Conservation (phyloP, 169 alveolate genomes). For the Cardiosporidium cionae region DNA sequence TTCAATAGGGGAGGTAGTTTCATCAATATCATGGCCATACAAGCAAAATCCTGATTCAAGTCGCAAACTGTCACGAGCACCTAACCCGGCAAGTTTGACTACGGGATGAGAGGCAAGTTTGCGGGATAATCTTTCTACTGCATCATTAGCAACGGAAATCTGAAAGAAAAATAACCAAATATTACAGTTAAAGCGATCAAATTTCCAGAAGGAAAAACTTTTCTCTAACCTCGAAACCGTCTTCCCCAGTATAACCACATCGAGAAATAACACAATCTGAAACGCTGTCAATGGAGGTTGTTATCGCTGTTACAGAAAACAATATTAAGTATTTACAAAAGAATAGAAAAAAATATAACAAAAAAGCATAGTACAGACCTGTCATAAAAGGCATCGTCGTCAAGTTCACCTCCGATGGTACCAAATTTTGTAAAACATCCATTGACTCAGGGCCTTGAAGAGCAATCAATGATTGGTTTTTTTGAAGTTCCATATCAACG, state of each 20-base stretch:
- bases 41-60: slow-evolving; percentile 73
- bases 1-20: slow-evolving; percentile 53
- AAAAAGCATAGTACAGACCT: background rate
- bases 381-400: slow-evolving; percentile 38
- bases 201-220: background rate
- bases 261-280: slow-evolving; percentile 39
- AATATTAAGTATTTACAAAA: background rate
- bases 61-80: slow-evolving; percentile 72
- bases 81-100: slow-evolving; percentile 57
- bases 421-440: slow-evolving; percentile 22
- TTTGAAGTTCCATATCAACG: background rate
- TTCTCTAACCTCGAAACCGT: slow-evolving; percentile 66
- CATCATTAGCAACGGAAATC: slow-evolving; percentile 1
- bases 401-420: slow-evolving; percentile 18
- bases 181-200: background rate
- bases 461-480: slow-evolving; percentile 46
- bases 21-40: slow-evolving; percentile 65
- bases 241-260: slow-evolving; percentile 79
- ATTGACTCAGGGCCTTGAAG: slow-evolving; percentile 70
- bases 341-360: background rate
- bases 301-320: background rate
- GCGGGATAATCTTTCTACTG: background rate
- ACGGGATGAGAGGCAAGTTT: background rate
- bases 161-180: background rate
- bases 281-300: background rate